A percentile compares a stretch with the other conserved stretches of the same genome.
Evolutionary conservation across 169 alveolate species (phyloP).

Genomic region (Cryptosporidium tyzzeri): DNA sequence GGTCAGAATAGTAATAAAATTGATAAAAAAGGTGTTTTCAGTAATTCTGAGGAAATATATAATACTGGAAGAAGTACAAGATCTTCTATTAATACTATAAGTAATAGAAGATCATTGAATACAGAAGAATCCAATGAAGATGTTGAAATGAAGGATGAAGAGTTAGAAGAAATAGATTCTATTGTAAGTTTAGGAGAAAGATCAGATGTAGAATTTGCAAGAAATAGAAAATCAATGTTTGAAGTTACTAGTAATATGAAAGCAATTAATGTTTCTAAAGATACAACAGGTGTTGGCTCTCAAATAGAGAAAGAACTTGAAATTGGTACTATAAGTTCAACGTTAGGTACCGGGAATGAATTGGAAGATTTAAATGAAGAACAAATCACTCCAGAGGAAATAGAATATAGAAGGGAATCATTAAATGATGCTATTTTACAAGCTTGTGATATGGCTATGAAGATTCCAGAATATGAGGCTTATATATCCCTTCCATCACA

Average conservation of each 20-base stretch:
- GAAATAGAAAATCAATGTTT: not conserved
- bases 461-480: conserved; percentile 61
- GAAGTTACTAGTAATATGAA: not conserved
- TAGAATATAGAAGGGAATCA: conserved; percentile 46
- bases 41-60: not conserved
- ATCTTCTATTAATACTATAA: not conserved
- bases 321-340: not conserved
- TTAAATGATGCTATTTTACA: conserved; percentile 43
- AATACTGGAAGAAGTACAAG: not conserved
- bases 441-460: conserved; percentile 64
- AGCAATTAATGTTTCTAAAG: not conserved
- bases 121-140: not conserved
- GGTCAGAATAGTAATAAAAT: not conserved
- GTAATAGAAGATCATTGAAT: not conserved
- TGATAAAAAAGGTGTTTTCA: not conserved
- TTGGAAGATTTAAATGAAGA: conserved; percentile 7
- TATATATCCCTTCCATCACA: conserved; percentile 51
- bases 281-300: not conserved
- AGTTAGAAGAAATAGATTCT: not conserved
- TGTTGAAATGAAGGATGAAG: not conserved
- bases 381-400: conserved; percentile 61
- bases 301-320: not conserved
- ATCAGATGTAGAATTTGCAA: not conserved
- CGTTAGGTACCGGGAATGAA: not conserved
- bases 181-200: not conserved